phyloP scores from a whole-genome alignment of 2,329 filamentous ascomycete genomes.

The Rutstroemia sp. region DNA sequence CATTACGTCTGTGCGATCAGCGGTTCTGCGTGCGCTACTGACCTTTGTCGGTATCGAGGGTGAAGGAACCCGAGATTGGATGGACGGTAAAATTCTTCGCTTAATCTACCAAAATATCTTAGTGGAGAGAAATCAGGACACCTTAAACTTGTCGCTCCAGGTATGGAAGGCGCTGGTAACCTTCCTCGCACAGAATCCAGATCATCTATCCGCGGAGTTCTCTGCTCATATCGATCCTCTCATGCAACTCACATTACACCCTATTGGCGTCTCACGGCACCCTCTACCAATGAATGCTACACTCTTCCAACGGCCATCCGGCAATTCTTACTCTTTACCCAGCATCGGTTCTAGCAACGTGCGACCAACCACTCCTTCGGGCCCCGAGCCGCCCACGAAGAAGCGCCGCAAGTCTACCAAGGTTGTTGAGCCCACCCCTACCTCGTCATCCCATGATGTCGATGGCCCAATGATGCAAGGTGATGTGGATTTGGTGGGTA shows the following conservation, averaged over 20 bases:
- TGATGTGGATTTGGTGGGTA: constrained; percentile 88
- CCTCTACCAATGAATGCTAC: constrained; percentile 86
- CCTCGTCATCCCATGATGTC: constrained; percentile 80
- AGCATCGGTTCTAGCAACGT: constrained; percentile 38
- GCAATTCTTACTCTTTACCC: constrained; percentile 64
- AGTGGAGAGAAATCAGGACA: constrained; percentile 81
- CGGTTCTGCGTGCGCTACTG: constrained; percentile 83
- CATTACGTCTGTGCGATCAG: constrained; percentile 89
- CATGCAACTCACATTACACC: constrained; percentile 77
- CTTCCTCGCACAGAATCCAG: constrained; percentile 54
- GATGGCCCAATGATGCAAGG: constrained; percentile 98
- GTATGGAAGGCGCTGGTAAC: constrained; percentile 77
- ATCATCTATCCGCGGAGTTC: constrained; percentile 66
- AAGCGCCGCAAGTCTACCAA: constrained; percentile 84
- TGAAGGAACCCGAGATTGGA: constrained; percentile 77
- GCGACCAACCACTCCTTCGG: constrained; percentile 31
- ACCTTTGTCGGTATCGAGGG: constrained; percentile 87
- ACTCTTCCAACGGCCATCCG: constrained; percentile 90
- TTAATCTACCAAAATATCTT: constrained; percentile 92
- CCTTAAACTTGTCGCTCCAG: constrained; percentile 75
- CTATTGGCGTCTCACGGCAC: constrained; percentile 84
- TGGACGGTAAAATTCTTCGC: constrained; percentile 80
- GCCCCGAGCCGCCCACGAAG: constrained; percentile 53
- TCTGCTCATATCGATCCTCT: constrained; percentile 70
- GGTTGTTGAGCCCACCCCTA: constrained; percentile 56